Conservation (phyloP, 352 stramenopile genomes). For the Phytophthora fragariaefolia region DNA sequence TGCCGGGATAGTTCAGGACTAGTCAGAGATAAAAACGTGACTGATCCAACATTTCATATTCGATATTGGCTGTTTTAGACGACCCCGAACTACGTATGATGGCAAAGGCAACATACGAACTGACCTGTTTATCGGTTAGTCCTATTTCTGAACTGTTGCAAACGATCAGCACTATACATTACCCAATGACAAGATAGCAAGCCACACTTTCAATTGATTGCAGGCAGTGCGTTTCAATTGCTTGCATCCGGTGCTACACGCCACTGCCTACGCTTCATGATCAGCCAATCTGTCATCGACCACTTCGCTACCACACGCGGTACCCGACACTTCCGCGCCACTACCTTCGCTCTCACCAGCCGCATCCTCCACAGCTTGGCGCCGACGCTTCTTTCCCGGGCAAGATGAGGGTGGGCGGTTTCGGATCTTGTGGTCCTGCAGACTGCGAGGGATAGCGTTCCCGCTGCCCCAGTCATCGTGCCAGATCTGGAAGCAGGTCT, state of each 20-base stretch:
- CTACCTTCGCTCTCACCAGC: background rate
- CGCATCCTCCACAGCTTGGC: background rate
- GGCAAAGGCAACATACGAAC: background rate
- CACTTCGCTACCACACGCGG: background rate
- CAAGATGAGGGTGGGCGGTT: background rate
- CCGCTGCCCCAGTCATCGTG: slow-evolving; percentile 16
- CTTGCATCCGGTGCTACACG: no score
- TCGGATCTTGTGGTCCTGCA: slow-evolving; percentile 3
- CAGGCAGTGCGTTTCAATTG: no score
- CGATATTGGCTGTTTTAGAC: background rate
- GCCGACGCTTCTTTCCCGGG: slow-evolving; percentile 14
- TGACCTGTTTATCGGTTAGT: background rate
- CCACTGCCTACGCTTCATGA: background rate
- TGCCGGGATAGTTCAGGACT: background rate
- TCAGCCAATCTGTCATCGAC: background rate
- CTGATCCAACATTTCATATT: background rate
- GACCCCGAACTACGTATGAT: background rate
- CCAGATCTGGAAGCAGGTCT: slow-evolving; percentile 12
- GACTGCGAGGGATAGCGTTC: background rate
- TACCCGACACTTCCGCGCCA: background rate
- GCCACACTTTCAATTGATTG: no score
- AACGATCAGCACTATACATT: no score
- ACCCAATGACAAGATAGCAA: no score
- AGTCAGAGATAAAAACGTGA: background rate
- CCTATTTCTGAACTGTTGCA: no score